Evolutionary conservation across 2,329 filamentous ascomycete genomes (phyloP).

Genomic region (Talaromyces sp.): DNA sequence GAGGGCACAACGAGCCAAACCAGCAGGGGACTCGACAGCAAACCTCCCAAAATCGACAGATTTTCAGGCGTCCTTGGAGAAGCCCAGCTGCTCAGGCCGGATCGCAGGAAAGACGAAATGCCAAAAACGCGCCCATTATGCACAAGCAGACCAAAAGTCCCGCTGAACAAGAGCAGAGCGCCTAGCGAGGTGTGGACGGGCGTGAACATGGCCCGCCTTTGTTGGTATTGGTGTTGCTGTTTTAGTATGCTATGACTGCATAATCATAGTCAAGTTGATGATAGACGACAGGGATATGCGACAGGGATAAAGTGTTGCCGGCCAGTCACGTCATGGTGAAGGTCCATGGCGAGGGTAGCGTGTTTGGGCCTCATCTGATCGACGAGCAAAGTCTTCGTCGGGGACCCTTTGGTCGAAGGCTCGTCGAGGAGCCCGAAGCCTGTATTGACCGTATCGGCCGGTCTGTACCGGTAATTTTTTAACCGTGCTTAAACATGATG

Average conservation of each 20-base stretch:
- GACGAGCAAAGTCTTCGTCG: too few species aligned
- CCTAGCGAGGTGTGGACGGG: slow-evolving; percentile 48
- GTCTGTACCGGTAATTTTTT: background rate
- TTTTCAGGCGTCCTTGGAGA: slow-evolving; percentile 32
- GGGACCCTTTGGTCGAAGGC: background rate
- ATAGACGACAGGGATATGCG: background rate
- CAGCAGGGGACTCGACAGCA: slow-evolving; percentile 40
- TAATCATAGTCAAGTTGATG: background rate
- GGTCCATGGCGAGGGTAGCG: background rate
- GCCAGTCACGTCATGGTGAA: background rate
- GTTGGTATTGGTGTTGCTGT: too few species aligned
- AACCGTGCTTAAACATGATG: background rate
- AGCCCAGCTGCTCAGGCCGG: slow-evolving; percentile 35
- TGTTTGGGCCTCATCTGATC: background rate
- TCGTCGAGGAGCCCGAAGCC: background rate
- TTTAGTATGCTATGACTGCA: too few species aligned
- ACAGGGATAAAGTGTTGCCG: background rate
- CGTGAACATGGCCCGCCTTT: slow-evolving; percentile 42
- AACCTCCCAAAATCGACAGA: slow-evolving; percentile 41
- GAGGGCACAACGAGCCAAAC: slow-evolving; percentile 40
- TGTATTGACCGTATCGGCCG: background rate
- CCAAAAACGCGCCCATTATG: slow-evolving; percentile 50
- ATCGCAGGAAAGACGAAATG: slow-evolving; percentile 43
- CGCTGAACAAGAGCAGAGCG: slow-evolving; percentile 46
- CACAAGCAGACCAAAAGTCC: slow-evolving; percentile 44